Evolutionary conservation across 2,329 filamentous ascomycete species (phyloP).

Genomic region (Ceratocystis alfenasii): DNA sequence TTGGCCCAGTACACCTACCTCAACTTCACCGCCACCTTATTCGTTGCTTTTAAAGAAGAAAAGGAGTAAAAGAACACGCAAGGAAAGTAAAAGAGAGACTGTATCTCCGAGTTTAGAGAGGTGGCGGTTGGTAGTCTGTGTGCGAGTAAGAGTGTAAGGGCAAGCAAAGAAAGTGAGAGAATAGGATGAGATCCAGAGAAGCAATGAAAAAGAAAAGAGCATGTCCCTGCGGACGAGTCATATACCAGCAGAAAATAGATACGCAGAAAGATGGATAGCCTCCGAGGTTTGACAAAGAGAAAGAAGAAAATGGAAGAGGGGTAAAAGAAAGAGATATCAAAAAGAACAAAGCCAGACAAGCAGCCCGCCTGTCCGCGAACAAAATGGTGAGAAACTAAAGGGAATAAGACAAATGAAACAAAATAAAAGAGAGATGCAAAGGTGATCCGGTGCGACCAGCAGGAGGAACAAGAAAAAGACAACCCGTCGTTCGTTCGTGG

Average conservation of each 20-base stretch:
- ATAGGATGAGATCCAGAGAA: not conserved
- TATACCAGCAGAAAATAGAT: constrained; percentile 21
- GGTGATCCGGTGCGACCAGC: not conserved
- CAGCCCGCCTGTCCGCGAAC: too few relatives aligned
- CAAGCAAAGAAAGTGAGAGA: not conserved
- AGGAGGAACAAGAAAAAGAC: constrained; percentile 13
- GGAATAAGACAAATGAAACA: not conserved
- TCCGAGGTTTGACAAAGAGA: constrained; percentile 17
- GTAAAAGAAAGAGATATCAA: not conserved
- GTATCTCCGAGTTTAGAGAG: too few relatives aligned
- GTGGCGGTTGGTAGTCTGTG: too few relatives aligned
- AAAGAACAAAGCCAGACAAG: not conserved
- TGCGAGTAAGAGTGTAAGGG: not conserved
- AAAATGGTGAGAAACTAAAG: not conserved
- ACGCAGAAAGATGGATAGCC: constrained; percentile 13
- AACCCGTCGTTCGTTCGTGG: constrained; percentile 7
- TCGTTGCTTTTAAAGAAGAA: too few relatives aligned
- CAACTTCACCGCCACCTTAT: too few relatives aligned
- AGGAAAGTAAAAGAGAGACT: too few relatives aligned
- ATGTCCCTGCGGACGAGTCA: constrained; percentile 21
- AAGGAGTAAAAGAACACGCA: too few relatives aligned
- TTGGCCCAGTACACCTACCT: too few relatives aligned
- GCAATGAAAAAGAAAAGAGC: constrained; percentile 1
- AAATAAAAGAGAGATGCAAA: not conserved
- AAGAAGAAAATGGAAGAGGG: constrained; percentile 4